Evolutionary conservation across 306 rosid genomes (phyloP).

Genomic region (Glycine tomentella): DNA sequence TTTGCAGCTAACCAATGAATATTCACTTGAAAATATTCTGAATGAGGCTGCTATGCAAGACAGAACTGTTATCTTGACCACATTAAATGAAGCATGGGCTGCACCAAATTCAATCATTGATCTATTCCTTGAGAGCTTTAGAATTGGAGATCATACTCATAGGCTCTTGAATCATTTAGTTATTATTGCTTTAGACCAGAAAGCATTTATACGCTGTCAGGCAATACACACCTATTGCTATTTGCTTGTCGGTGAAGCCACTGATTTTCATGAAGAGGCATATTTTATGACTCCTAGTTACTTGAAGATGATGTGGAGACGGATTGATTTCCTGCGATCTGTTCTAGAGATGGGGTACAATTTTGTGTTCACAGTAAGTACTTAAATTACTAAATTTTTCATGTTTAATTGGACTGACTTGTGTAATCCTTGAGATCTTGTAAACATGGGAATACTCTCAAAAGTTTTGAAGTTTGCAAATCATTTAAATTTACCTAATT

Average conservation of each 20-base stretch:
- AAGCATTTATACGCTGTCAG: conserved; percentile 79
- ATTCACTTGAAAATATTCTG: conserved; percentile 67
- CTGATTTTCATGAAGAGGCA: conserved; percentile 84
- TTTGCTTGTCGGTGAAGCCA: conserved; percentile 72
- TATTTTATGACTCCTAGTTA: conserved; percentile 85
- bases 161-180: conserved; percentile 85
- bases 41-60: conserved; percentile 81
- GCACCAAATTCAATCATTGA: conserved; percentile 79
- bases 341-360: conserved; percentile 89
- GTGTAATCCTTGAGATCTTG: conserved; percentile 2
- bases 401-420: conserved; percentile 22
- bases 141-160: conserved; percentile 72
- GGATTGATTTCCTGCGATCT: conserved; percentile 85
- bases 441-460: conserved; percentile 26
- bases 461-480: conserved; percentile 8
- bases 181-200: conserved; percentile 80
- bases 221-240: conserved; percentile 72
- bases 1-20: conserved; percentile 62
- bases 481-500: conserved; percentile 7
- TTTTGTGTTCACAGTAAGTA: conserved; percentile 91
- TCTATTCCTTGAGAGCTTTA: conserved; percentile 93
- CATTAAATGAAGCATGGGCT: conserved; percentile 97
- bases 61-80: conserved; percentile 84
- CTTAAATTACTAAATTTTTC: conserved; percentile 37
- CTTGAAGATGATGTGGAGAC: conserved; percentile 97